Conservation (phyloP, 2,329 filamentous ascomycete species). For the Aureobasidium sp. region DNA sequence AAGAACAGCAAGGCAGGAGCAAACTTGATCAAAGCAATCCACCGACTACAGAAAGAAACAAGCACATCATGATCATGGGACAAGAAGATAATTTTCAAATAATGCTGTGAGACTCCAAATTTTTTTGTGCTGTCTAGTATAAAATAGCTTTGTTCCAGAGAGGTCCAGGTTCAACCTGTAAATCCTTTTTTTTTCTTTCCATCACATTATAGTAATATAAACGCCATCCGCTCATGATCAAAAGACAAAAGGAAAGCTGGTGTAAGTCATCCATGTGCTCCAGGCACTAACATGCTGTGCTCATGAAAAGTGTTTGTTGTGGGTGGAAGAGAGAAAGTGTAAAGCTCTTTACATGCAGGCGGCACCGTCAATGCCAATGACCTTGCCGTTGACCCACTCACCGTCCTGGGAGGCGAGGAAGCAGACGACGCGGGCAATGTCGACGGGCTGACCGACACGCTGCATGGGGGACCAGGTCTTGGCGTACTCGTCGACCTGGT, state of each 20-base stretch:
- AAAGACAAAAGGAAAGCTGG: not conserved
- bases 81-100: not conserved
- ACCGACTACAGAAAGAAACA: not conserved
- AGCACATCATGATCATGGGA: not conserved
- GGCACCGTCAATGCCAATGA: conserved; percentile 40
- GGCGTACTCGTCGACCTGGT: conserved; percentile 55
- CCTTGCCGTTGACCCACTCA: conserved; percentile 49
- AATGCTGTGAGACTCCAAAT: not conserved
- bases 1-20: not conserved
- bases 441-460: conserved; percentile 59
- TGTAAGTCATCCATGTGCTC: not conserved
- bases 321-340: not conserved
- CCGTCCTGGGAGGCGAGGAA: conserved; percentile 51
- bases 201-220: not conserved
- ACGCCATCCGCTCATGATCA: conserved; percentile 8
- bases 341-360: conserved; percentile 29
- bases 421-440: conserved; percentile 58
- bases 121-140: conserved; percentile 3
- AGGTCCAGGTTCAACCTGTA: not conserved
- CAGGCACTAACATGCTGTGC: conserved; percentile 4
- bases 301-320: not conserved
- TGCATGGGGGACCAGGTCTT: conserved; percentile 56
- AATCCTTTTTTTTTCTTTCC: not conserved
- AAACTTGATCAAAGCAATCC: too few relatives aligned
- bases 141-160: not conserved